Conservation (phyloP, 345 rosid species). For the Xanthoceras sorbifolium region DNA sequence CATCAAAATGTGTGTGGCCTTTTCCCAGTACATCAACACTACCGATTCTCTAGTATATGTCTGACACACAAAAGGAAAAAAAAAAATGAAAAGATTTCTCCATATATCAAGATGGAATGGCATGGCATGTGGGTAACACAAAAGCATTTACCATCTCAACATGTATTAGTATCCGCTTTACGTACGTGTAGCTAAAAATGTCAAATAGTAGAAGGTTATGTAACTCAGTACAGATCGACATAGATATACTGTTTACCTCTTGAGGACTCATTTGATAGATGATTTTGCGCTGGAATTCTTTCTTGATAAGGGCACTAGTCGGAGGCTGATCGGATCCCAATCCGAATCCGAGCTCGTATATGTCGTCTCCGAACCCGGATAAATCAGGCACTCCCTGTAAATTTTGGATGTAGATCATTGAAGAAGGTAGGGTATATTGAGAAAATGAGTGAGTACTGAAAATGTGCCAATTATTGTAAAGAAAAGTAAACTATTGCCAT, state of each 20-base stretch:
- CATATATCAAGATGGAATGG: background rate
- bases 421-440: background rate
- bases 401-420: background rate
- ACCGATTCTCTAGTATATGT: background rate
- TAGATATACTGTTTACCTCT: slow-evolving; percentile 45
- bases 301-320: slow-evolving; percentile 64
- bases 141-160: too few species aligned
- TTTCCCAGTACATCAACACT: background rate
- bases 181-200: too few species aligned
- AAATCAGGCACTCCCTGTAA: slow-evolving; percentile 81
- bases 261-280: slow-evolving; percentile 64
- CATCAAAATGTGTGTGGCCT: background rate
- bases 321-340: slow-evolving; percentile 73
- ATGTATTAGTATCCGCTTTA: background rate
- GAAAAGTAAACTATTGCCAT: background rate
- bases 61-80: too few species aligned
- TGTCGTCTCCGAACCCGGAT: slow-evolving; percentile 73
- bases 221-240: too few species aligned
- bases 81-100: too few species aligned
- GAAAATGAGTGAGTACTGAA: background rate
- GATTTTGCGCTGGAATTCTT: slow-evolving; percentile 57
- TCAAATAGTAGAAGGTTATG: too few species aligned
- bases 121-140: background rate
- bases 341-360: slow-evolving; percentile 66
- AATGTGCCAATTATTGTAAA: slow-evolving; percentile 7